Conservation (phyloP, 306 rosid species). For the Carpinus viminea region DNA sequence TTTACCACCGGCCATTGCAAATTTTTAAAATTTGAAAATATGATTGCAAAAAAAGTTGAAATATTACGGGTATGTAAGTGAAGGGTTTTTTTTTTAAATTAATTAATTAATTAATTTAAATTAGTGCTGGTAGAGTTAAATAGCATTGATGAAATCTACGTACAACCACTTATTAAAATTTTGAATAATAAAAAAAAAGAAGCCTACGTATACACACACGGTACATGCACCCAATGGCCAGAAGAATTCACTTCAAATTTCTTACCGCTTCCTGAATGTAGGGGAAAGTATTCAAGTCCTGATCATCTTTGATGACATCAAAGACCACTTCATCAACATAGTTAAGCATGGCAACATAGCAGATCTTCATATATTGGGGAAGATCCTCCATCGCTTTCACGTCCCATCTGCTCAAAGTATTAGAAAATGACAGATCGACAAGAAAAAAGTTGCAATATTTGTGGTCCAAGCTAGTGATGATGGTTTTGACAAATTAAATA, state of each 20-base stretch:
- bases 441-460: background rate
- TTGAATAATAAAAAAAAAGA: too few relatives aligned
- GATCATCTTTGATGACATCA: background rate
- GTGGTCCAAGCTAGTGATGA: too few relatives aligned
- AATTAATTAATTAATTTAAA: too few relatives aligned
- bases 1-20: too few relatives aligned
- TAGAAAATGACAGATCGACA: background rate
- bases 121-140: background rate
- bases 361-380: conserved; percentile 34
- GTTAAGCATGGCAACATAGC: conserved; percentile 28
- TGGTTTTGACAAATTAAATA: background rate
- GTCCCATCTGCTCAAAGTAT: background rate
- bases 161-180: too few relatives aligned
- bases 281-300: background rate
- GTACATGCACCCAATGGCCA: too few relatives aligned
- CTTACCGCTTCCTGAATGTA: conserved; percentile 27
- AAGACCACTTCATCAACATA: conserved; percentile 25
- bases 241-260: too few relatives aligned
- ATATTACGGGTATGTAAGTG: too few relatives aligned
- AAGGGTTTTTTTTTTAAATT: too few relatives aligned
- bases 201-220: too few relatives aligned
- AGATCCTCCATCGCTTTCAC: conserved; percentile 23
- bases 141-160: background rate
- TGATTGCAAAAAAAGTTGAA: too few relatives aligned
- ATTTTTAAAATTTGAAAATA: too few relatives aligned